phyloP scores from a whole-genome alignment of 805 yeast species.

The Torulaspora franciscae region DNA sequence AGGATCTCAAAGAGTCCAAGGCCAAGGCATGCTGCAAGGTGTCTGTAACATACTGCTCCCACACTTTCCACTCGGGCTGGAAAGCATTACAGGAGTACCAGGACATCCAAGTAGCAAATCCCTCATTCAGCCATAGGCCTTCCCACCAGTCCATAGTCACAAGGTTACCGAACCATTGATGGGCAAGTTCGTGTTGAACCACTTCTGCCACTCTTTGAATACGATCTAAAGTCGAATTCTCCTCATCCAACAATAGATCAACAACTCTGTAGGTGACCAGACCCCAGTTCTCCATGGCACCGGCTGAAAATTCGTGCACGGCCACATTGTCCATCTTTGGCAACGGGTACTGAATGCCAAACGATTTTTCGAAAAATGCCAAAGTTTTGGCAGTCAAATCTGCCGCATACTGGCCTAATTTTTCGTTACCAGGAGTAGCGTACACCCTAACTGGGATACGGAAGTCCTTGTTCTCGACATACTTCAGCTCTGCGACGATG shows the following conservation, averaged over 20 bases:
- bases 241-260: conserved; percentile 67
- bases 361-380: conserved; percentile 64
- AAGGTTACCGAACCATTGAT: conserved; percentile 88
- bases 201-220: conserved; percentile 78
- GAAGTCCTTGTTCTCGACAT: conserved; percentile 61
- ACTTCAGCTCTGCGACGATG: conserved; percentile 73
- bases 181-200: conserved; percentile 84
- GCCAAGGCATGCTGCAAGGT: conserved; percentile 69
- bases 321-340: conserved; percentile 82
- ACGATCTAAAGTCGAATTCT: conserved; percentile 56
- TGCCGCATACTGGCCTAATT: conserved; percentile 67
- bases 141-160: conserved; percentile 95
- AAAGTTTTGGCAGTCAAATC: conserved; percentile 71
- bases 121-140: conserved; percentile 84
- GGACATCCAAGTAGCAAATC: conserved; percentile 88
- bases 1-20: conserved; percentile 73
- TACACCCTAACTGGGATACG: conserved; percentile 75
- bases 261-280: conserved; percentile 74
- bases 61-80: conserved; percentile 82
- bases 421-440: conserved; percentile 71
- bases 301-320: conserved; percentile 77
- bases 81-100: conserved; percentile 76
- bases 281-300: conserved; percentile 89
- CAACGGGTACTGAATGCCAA: conserved; percentile 70
- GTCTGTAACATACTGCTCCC: conserved; percentile 77